Base-by-base conservation (phyloP, 441 rosid genomes). In the Pelargonium exstipulatum region DNA sequence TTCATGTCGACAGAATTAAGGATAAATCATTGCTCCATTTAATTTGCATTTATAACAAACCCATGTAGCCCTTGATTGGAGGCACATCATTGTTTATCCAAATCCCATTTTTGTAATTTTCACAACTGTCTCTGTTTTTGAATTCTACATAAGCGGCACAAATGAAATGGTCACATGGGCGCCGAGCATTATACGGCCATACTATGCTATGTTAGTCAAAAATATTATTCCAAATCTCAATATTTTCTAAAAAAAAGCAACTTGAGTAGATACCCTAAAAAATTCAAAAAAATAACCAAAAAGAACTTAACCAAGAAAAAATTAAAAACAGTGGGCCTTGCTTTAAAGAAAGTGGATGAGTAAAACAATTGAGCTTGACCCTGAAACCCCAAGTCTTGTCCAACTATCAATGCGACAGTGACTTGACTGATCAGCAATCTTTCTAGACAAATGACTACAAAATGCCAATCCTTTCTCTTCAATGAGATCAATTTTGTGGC, bases 91-190 rank as follows among this genome's bases (percentile, higher is more conserved):
- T 18, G 5, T 20, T 26, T 26, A 55, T 18, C 62, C 7, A 22
- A 16, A 1, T 20, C 62, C 12, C 32, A 7, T 7, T 5, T 40
- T 8, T 8, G 61, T 55, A 17, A 55, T 18, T 6, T 16, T 55
- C 61, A 5, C 61, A 55, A 10, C 62, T 57, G 10, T 57, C 29
- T 57, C 18, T 57, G 62, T 57, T 57, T 57, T 57, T 18, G n/a
- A 20, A 57, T 57, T 57, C 62, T 57, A 57, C 18, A 18, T 5
- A 0, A 20, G 62, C 32, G 22, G 62, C 62, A 57, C 13, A 35
- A 35, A 35, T 35, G 40, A 57, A 10, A 16, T 57, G 62, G 62
- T 57, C 62, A 57, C 62, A 57, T 57, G 62, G 62, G 12, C 17
- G 17, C 18, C 1, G 18, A 53, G 60, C 22, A 53, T 17, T 53